These are phyloP conservation scores for Penicillium odoratum DNA, from an alignment of 495 filamentous ascomycete genomes.

Conservation along the genomic window DNA sequence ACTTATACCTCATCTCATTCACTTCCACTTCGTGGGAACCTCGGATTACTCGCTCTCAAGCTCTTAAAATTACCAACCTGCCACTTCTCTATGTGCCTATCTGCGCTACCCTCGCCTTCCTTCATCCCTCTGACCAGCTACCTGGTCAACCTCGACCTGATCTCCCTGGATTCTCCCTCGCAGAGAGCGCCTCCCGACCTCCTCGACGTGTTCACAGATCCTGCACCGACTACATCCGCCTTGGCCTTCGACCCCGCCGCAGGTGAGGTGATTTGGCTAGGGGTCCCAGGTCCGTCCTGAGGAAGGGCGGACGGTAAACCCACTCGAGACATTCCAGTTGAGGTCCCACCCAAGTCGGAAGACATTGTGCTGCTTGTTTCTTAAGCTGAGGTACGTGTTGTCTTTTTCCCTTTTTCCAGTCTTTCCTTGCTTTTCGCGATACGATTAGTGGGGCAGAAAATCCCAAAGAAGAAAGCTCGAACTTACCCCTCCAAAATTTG, in stretches of 20 bases:
- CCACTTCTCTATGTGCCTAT: slow-evolving; percentile 43
- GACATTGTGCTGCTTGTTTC: slow-evolving; percentile 10
- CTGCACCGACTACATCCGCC: slow-evolving; percentile 10
- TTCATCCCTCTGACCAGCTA: slow-evolving; percentile 35
- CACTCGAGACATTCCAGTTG: slow-evolving; percentile 21
- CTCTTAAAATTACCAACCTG: slow-evolving; percentile 7
- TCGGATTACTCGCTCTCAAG: slow-evolving; percentile 2
- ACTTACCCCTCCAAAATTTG: slow-evolving; percentile 26
- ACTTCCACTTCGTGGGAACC: slow-evolving; percentile 17
- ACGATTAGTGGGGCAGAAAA: slow-evolving; percentile 23
- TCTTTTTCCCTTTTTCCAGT: neutral
- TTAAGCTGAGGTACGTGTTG: slow-evolving; percentile 20
- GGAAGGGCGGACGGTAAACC: slow-evolving; percentile 59
- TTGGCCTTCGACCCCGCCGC: slow-evolving; percentile 28
- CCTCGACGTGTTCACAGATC: slow-evolving; percentile 14
- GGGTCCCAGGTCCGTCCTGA: slow-evolving; percentile 60
- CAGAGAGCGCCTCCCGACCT: slow-evolving; percentile 10
- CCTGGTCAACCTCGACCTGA: slow-evolving; percentile 21
- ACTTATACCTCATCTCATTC: slow-evolving; percentile 6
- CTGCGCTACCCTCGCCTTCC: slow-evolving; percentile 37
- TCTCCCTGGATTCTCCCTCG: slow-evolving; percentile 15
- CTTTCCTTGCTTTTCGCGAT: slow-evolving; percentile 10
- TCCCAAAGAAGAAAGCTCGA: slow-evolving; percentile 14
- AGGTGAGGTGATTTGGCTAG: slow-evolving; percentile 51
- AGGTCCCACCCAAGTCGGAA: slow-evolving; percentile 11